Conservation (phyloP, 179 eudicot genomes). For the Spergularia azorica region DNA sequence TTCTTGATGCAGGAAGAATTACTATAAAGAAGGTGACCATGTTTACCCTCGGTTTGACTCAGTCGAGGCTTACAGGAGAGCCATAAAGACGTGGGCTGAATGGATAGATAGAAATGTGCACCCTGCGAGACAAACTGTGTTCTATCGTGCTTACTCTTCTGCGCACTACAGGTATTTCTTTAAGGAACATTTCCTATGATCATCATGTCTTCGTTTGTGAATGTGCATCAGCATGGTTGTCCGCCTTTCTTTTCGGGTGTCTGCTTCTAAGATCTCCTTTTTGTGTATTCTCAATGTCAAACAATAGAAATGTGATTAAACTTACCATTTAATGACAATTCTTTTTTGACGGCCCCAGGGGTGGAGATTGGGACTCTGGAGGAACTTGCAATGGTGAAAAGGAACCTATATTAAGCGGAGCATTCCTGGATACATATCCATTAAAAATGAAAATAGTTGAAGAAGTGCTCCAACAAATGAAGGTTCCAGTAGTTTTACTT, state of each 20-base stretch:
- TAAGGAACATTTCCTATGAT: not conserved
- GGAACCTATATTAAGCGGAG: constrained; percentile 56
- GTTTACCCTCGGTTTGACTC: constrained; percentile 67
- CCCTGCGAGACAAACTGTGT: constrained; percentile 51
- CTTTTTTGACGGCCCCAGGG: constrained; percentile 42
- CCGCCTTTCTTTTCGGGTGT: not conserved
- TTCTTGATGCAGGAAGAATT: constrained; percentile 60
- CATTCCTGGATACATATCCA: constrained; percentile 65
- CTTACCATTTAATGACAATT: not conserved
- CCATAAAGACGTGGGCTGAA: constrained; percentile 77
- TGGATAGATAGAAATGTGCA: constrained; percentile 65
- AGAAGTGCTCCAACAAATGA: constrained; percentile 63
- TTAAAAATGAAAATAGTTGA: constrained; percentile 81
- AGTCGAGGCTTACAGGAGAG: constrained; percentile 73
- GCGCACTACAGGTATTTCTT: constrained; percentile 73
- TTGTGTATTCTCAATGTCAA: not conserved
- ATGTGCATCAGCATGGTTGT: not conserved
- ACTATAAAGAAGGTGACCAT: constrained; percentile 77
- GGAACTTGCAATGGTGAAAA: constrained; percentile 86
- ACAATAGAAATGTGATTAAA: not conserved
- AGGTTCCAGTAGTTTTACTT: constrained; percentile 57
- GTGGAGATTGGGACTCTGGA: constrained; percentile 99
- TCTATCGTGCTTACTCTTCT: constrained; percentile 83
- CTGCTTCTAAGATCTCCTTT: not conserved
- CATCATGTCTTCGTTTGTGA: not conserved